Conservation (phyloP, 2,329 filamentous ascomycete species). For the Talaromyces sp. region DNA sequence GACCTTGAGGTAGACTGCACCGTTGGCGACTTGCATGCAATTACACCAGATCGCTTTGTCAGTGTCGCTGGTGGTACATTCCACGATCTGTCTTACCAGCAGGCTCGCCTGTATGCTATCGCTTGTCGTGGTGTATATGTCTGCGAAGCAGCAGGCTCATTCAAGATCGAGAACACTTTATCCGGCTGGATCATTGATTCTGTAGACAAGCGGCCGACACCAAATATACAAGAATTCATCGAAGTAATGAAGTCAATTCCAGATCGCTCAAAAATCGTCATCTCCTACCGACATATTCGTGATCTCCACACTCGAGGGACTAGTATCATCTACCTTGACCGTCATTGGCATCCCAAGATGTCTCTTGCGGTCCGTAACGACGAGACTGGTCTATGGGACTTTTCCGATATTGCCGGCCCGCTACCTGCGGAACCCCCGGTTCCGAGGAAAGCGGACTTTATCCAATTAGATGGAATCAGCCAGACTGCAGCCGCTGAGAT, state of each 20-base stretch:
- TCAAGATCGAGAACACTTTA: constrained; percentile 86
- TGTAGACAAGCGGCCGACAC: constrained; percentile 86
- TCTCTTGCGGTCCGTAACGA: constrained; percentile 89
- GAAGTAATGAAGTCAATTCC: constrained; percentile 86
- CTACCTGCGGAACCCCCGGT: constrained; percentile 70
- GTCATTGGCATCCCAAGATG: constrained; percentile 96
- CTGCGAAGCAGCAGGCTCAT: constrained; percentile 91
- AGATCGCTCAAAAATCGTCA: constrained; percentile 76
- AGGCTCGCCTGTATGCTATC: constrained; percentile 92
- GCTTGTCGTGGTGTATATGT: constrained; percentile 89
- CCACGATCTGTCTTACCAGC: constrained; percentile 94
- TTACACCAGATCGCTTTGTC: constrained; percentile 94
- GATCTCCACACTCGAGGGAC: constrained; percentile 95
- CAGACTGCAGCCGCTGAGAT: constrained; percentile 90
- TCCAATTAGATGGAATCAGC: constrained; percentile 82
- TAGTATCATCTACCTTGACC: constrained; percentile 84
- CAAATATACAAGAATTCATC: constrained; percentile 82
- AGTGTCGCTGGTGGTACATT: constrained; percentile 92
- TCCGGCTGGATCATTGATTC: constrained; percentile 93
- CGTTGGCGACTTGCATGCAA: constrained; percentile 86
- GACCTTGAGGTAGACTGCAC: constrained; percentile 79
- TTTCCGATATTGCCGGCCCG: constrained; percentile 76
- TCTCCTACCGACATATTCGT: constrained; percentile 91
- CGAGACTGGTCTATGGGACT: constrained; percentile 87
- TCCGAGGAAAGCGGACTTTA: constrained; percentile 80